These are phyloP conservation scores for Speleostelium caveatum DNA, from an alignment of 78 protist species.

Conservation along the genomic window DNA sequence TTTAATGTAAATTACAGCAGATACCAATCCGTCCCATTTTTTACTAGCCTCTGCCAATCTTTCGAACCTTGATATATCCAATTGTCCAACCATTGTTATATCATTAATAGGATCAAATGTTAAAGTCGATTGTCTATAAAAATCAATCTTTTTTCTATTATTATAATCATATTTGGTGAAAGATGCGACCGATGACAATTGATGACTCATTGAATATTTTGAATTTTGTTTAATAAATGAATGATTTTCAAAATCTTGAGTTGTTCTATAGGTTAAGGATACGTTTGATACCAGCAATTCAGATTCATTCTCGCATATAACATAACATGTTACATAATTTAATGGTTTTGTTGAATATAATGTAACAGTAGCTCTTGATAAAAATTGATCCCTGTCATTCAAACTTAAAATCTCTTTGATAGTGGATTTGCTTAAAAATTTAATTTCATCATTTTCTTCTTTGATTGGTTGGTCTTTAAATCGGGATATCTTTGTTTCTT, in stretches of 20 bases:
- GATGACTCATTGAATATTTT: too few species aligned
- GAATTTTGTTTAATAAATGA: background rate
- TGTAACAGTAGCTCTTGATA: background rate
- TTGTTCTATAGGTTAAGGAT: too few species aligned
- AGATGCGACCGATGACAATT: background rate
- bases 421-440: background rate
- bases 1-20: background rate
- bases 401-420: background rate
- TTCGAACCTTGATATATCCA: background rate
- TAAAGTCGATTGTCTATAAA: background rate
- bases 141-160: background rate
- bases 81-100: background rate
- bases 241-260: background rate
- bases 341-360: background rate
- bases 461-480: background rate
- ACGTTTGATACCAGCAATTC: background rate
- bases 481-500: background rate
- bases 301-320: background rate
- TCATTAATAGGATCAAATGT: background rate
- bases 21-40: slow-evolving; percentile 3
- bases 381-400: background rate
- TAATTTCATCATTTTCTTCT: background rate
- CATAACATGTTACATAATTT: background rate
- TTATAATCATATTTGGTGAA: background rate
- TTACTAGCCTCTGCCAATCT: background rate